Conservation (phyloP, 2,329 filamentous ascomycete genomes). For the Sclerotinia glacialis region DNA sequence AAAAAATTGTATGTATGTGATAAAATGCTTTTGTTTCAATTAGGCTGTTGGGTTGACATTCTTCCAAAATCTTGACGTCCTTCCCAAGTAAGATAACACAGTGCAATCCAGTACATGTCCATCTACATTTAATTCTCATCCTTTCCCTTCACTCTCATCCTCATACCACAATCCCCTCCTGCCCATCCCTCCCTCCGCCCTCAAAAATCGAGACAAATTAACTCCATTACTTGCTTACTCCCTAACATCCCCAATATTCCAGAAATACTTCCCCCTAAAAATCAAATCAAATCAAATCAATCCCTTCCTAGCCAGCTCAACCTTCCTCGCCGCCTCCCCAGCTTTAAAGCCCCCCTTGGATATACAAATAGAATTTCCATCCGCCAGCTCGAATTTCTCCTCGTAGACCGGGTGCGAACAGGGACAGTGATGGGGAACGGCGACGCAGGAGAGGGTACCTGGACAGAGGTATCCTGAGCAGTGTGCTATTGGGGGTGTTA, state of each 20-base stretch:
- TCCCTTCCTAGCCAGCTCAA: slow-evolving; percentile 77
- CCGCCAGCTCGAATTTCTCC: slow-evolving; percentile 72
- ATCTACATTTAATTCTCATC: not conserved
- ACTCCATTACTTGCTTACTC: not conserved
- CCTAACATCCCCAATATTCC: no score
- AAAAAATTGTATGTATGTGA: no score
- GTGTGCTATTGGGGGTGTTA: slow-evolving; percentile 53
- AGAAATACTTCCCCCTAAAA: no score
- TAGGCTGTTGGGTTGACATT: not conserved
- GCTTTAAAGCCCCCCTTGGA: slow-evolving; percentile 72
- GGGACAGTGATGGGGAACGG: slow-evolving; percentile 95
- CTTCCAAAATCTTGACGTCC: not conserved
- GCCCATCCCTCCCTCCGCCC: no score
- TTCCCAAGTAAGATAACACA: not conserved
- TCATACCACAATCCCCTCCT: not conserved
- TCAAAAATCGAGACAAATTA: not conserved
- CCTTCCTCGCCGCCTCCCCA: slow-evolving; percentile 70
- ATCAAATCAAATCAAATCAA: slow-evolving; percentile 52
- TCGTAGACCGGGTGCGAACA: slow-evolving; percentile 76
- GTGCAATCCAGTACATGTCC: not conserved
- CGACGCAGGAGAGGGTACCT: slow-evolving; percentile 89
- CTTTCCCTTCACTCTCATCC: not conserved
- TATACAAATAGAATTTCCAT: slow-evolving; percentile 70
- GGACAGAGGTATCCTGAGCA: slow-evolving; percentile 95
- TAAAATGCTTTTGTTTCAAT: not conserved